phyloP scores from a whole-genome alignment of 2,329 filamentous ascomycete genomes.

The Apiospora hydei region DNA sequence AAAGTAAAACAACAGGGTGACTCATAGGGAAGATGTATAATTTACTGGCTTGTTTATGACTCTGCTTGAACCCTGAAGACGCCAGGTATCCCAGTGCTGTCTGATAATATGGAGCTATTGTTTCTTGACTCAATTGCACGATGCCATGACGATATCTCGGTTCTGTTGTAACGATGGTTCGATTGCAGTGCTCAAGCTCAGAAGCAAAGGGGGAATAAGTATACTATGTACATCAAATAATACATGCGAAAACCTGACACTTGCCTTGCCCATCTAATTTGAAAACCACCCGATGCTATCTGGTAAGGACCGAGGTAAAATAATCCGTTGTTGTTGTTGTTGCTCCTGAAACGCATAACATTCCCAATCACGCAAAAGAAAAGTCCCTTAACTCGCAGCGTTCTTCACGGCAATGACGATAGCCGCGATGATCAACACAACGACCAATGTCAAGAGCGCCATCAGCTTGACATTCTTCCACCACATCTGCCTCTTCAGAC shows the following conservation, averaged over 20 bases:
- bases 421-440: conserved; percentile 64
- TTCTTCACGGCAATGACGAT: conserved; percentile 63
- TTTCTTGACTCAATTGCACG: neutral
- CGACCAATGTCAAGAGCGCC: conserved; percentile 75
- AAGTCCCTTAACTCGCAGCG: neutral
- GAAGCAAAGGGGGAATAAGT: conserved; percentile 13
- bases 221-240: conserved; percentile 18
- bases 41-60: neutral
- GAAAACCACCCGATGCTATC: conserved; percentile 6
- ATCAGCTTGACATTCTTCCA: conserved; percentile 99
- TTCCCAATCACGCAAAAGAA: neutral
- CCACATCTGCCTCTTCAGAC: conserved; percentile 94
- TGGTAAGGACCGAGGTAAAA: neutral
- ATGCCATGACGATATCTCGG: neutral
- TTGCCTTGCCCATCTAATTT: conserved; percentile 3
- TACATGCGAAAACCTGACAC: conserved; percentile 14
- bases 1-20: neutral
- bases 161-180: neutral
- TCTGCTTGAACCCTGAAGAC: neutral
- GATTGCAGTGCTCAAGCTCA: conserved; percentile 16
- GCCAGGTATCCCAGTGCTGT: neutral
- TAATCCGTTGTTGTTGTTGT: neutral
- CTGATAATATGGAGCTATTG: neutral
- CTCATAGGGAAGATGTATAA: neutral
- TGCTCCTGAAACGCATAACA: neutral